Conservation (phyloP, 2,329 filamentous ascomycete species). For the Fusarium proliferatum region DNA sequence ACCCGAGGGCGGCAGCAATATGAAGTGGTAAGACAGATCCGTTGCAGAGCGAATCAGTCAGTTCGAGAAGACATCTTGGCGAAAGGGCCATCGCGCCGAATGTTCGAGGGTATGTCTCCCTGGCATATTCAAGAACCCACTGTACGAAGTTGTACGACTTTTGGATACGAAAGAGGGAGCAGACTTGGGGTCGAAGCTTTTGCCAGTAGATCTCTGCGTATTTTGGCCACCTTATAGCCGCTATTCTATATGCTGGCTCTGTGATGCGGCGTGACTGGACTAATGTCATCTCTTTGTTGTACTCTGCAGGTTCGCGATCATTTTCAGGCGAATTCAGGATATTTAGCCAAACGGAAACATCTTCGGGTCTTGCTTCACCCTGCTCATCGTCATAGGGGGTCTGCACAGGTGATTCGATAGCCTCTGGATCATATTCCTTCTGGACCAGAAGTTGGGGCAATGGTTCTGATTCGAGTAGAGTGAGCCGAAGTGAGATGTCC, state of each 20-base stretch:
- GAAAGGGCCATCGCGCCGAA: constrained; percentile 39
- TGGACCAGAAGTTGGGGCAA: constrained; percentile 28
- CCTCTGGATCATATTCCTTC: not conserved
- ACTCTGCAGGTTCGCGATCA: constrained; percentile 45
- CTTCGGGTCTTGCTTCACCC: constrained; percentile 22
- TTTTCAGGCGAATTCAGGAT: constrained; percentile 37
- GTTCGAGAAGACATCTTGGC: constrained; percentile 39
- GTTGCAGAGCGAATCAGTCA: constrained; percentile 47
- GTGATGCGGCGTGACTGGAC: constrained; percentile 38
- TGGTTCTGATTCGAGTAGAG: constrained; percentile 32
- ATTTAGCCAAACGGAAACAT: constrained; percentile 37
- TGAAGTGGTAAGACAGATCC: constrained; percentile 48
- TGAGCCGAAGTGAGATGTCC: constrained; percentile 38
- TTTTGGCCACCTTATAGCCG: constrained; percentile 45
- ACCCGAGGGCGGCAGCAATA: constrained; percentile 49
- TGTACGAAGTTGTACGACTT: constrained; percentile 49
- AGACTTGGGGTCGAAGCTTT: constrained; percentile 41
- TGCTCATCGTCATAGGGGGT: constrained; percentile 9
- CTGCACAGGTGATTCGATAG: not conserved
- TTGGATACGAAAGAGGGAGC: constrained; percentile 43
- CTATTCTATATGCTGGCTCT: constrained; percentile 43
- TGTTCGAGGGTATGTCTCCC: constrained; percentile 44
- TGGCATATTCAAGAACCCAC: constrained; percentile 52
- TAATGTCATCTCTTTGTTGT: constrained; percentile 39
- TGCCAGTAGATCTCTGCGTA: constrained; percentile 46